A percentile compares a stretch with the other conserved stretches of the same genome.
phyloP scores from a whole-genome alignment of 345 rosid genomes.

The Citropsis articulata region DNA sequence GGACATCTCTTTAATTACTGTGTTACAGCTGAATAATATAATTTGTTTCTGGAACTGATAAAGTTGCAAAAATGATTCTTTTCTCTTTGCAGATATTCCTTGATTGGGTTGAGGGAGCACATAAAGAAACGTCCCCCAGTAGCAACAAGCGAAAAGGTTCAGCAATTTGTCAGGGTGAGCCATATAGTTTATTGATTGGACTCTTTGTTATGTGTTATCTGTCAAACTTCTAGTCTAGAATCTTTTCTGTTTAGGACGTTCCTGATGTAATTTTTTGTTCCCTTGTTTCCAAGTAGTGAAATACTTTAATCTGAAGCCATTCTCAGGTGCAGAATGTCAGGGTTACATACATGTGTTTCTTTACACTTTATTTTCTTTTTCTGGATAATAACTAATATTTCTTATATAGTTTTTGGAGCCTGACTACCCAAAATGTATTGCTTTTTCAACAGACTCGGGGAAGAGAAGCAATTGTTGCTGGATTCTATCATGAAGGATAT shows the following conservation, averaged over 20 bases:
- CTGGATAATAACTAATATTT: background rate
- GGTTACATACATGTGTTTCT: background rate
- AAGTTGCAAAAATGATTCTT: background rate
- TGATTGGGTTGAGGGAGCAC: conserved; percentile 82
- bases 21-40: background rate
- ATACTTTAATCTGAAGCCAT: conserved; percentile 2
- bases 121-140: conserved; percentile 97
- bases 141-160: conserved; percentile 92
- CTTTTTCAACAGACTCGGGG: conserved; percentile 68
- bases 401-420: background rate
- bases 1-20: conserved; percentile 18
- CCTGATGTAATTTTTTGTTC: background rate
- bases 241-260: background rate
- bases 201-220: background rate
- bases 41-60: background rate
- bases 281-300: background rate
- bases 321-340: background rate
- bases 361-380: background rate
- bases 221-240: background rate
- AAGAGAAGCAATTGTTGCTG: conserved; percentile 83
- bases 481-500: conserved; percentile 94
- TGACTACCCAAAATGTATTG: conserved; percentile 9
- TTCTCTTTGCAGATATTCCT: conserved; percentile 63
- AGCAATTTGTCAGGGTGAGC: conserved; percentile 89
- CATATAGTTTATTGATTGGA: background rate